Evolutionary conservation across 2,329 filamentous ascomycete species (phyloP), one percentile per base, ranked within the genome.

Genomic region (Pleoardoris graminearum): DNA sequence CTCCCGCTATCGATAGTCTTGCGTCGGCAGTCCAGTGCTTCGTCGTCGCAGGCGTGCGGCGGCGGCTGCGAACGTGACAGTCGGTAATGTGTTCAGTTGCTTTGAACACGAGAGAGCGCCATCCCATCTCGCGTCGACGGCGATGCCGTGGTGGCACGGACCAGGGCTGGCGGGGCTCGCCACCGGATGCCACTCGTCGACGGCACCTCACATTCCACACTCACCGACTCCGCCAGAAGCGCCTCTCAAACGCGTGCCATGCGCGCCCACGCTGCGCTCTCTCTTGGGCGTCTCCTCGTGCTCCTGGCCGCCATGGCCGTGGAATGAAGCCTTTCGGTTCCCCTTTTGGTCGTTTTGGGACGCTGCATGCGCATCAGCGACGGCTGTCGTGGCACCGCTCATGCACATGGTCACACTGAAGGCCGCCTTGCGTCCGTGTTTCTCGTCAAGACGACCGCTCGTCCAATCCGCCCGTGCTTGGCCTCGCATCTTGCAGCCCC

Each of bases 351-450:
- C 55, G 43, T 51, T 57, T 61, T 55, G 46, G 58, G 42, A 50
- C 45, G 39, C 44, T 66, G 60, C 60, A 61, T 66, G 62, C 57
- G 51, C 60, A 63, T 63, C 54, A 59, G 61, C 60, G 58, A 58
- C 45, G 57, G 60, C 56, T 62, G 61, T 59, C 44, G 60, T 59
- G 57, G 60, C 66, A 65, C 58, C 42, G 53, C 58, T 61, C 58
- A 60, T 60, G 57, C 59, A 56, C 43, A 45, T 48, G 49, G 61
- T 67, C 51, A 53, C 64, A 52, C 41, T 42, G 57, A 53, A 50
- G 57, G 56, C 50, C 61, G 63, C 60, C 67, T 69, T 69, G 65
- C 66, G 45, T 68, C 62, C 46, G 50, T 47, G 23, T 59, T n/a
- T 59, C 54, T 58, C 49, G 44, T 59, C 59, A 46, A 57, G 35